A percentile compares a stretch with the other conserved stretches of the same genome.
Evolutionary conservation across 176 grass and related monocot species (phyloP).

Genomic region (Ensete glaucum): DNA sequence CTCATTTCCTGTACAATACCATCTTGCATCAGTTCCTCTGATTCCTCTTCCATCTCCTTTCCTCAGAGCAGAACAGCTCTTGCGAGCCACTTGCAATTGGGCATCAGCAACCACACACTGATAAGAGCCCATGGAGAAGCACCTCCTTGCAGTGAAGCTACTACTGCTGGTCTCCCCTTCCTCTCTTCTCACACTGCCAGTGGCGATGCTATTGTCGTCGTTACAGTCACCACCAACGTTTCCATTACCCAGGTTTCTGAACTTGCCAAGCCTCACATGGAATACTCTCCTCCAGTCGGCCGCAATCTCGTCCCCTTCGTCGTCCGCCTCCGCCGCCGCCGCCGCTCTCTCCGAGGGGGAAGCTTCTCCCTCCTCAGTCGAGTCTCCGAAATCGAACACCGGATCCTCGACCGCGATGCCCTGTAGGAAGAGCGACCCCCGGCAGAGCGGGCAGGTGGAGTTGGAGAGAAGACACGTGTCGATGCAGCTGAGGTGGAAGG

Average conservation of each 20-base stretch:
- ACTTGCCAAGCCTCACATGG: constrained; percentile 78
- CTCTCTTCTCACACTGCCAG: constrained; percentile 37
- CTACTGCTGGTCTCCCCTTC: constrained; percentile 76
- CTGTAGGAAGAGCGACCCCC: constrained; percentile 47
- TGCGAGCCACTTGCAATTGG: constrained; percentile 59
- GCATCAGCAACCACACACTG: constrained; percentile 72
- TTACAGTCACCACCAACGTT: constrained; percentile 12
- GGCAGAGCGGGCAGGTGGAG: constrained; percentile 83
- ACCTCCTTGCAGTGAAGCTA: constrained; percentile 87
- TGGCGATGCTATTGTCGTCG: constrained; percentile 21
- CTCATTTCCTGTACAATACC: constrained; percentile 36
- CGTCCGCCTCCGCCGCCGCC: neutral
- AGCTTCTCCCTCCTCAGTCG: constrained; percentile 33
- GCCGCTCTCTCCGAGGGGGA: neutral
- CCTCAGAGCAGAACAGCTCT: constrained; percentile 13
- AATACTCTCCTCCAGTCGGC: constrained; percentile 45
- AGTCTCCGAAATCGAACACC: constrained; percentile 46
- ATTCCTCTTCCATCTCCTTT: constrained; percentile 17
- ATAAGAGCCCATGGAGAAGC: constrained; percentile 83
- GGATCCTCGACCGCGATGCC: constrained; percentile 30
- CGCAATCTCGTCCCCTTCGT: neutral
- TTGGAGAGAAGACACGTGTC: constrained; percentile 96
- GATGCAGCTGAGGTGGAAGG: constrained; percentile 81
- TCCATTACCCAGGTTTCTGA: constrained; percentile 53
- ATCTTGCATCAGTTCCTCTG: constrained; percentile 26